phyloP scores from a whole-genome alignment of 139 green algal species.

The Astrephomene gubernaculifera region DNA sequence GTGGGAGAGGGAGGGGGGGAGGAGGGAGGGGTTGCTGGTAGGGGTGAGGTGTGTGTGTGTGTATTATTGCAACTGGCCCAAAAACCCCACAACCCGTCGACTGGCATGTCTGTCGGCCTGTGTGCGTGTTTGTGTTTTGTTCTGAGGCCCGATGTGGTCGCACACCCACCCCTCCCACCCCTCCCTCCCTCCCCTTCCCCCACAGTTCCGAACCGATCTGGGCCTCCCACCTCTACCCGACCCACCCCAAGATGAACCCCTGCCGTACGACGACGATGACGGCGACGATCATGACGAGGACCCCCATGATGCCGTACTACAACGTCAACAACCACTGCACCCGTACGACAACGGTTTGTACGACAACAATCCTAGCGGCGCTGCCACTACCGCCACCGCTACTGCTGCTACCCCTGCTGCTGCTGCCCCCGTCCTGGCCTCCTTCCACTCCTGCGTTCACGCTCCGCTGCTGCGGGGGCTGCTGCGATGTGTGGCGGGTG shows the following conservation, averaged over 20 bases:
- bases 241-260: not conserved
- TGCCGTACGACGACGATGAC: not conserved
- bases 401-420: not conserved
- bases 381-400: not conserved
- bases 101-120: no score
- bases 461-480: conserved; percentile 63
- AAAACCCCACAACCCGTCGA: no score
- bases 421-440: not conserved
- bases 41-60: no score
- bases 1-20: not conserved
- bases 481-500: conserved; percentile 48
- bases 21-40: not conserved
- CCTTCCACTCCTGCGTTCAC: conserved; percentile 6
- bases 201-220: not conserved
- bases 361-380: not conserved
- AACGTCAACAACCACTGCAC: no score
- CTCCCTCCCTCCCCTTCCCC: not conserved
- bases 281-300: not conserved
- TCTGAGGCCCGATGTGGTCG: no score
- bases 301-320: no score
- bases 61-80: no score
- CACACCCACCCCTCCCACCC: no score
- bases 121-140: no score
- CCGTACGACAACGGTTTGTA: no score
- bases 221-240: not conserved